Evolutionary conservation across 2,329 filamentous ascomycete species (phyloP).

Genomic region (Trichophyton simii): DNA sequence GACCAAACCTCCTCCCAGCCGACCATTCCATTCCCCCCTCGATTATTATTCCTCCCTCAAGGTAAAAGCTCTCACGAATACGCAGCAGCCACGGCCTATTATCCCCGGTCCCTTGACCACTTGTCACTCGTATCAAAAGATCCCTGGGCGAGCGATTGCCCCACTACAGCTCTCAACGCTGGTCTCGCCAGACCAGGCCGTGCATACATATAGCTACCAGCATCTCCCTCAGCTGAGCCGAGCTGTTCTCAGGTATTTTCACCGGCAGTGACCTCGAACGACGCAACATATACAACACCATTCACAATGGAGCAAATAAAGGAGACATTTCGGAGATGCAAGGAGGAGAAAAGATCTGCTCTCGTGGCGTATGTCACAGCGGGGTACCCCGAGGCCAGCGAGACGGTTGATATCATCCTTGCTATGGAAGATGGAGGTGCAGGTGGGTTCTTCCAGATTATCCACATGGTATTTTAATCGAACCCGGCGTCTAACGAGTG

Average conservation of each 20-base stretch:
- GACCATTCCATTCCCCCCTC: not conserved
- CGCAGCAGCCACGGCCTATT: not conserved
- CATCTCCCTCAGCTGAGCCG: not conserved
- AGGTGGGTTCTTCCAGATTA: slow-evolving; percentile 41
- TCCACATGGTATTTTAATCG: not conserved
- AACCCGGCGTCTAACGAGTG: not conserved
- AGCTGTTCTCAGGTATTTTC: not conserved
- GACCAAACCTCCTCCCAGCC: not conserved
- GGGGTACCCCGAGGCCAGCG: slow-evolving; percentile 71
- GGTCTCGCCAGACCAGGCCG: not conserved
- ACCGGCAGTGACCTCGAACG: not conserved
- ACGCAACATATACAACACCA: not conserved
- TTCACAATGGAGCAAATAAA: slow-evolving; percentile 42
- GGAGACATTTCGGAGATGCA: slow-evolving; percentile 45
- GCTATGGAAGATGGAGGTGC: slow-evolving; percentile 87
- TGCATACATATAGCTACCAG: not conserved
- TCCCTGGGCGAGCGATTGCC: not conserved
- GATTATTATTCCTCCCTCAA: not conserved
- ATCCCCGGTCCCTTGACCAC: not conserved
- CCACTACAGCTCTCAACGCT: not conserved
- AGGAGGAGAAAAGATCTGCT: slow-evolving; percentile 54
- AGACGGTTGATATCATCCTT: slow-evolving; percentile 72
- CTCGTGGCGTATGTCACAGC: slow-evolving; percentile 95
- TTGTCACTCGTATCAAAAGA: too few relatives aligned
- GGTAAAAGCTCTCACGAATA: not conserved